Evolutionary conservation across 1,284 basidiomycete species (phyloP).

Genomic region (Sanghuangporus sanghuang): DNA sequence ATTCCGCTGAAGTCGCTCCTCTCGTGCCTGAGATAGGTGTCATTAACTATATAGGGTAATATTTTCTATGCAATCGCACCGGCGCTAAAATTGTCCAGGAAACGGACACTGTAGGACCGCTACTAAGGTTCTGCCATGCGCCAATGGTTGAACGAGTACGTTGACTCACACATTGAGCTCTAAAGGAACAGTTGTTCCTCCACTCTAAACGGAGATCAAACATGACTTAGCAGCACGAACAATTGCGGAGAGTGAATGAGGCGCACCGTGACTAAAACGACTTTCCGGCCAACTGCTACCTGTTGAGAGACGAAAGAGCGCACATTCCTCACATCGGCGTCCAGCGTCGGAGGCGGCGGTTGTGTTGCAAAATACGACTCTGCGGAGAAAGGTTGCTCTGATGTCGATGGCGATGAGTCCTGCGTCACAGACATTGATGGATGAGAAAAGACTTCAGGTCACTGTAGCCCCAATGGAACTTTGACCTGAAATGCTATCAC

Average conservation of each 20-base stretch:
- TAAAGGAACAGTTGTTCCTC: slow-evolving; percentile 91
- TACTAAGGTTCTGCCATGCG: slow-evolving; percentile 19
- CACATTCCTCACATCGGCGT: slow-evolving; percentile 59
- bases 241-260: neutral
- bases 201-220: slow-evolving; percentile 55
- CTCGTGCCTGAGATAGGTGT: slow-evolving; percentile 64
- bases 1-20: slow-evolving; percentile 96
- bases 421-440: neutral
- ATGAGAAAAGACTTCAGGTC: too few relatives aligned
- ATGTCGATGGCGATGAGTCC: neutral
- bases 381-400: slow-evolving; percentile 50
- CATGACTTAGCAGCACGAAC: neutral
- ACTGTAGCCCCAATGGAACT: neutral
- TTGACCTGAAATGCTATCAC: neutral
- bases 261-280: slow-evolving; percentile 92
- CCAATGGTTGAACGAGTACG: slow-evolving; percentile 4
- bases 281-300: slow-evolving; percentile 56
- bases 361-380: slow-evolving; percentile 87
- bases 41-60: neutral
- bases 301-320: slow-evolving; percentile 72
- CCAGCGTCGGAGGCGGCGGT: slow-evolving; percentile 62
- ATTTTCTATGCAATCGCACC: slow-evolving; percentile 42
- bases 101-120: slow-evolving; percentile 72
- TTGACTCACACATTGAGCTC: slow-evolving; percentile 91
- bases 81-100: slow-evolving; percentile 98